Base-by-base conservation (phyloP, 1,284 basidiomycete genomes). In the Microbotryomycetes sp. region DNA sequence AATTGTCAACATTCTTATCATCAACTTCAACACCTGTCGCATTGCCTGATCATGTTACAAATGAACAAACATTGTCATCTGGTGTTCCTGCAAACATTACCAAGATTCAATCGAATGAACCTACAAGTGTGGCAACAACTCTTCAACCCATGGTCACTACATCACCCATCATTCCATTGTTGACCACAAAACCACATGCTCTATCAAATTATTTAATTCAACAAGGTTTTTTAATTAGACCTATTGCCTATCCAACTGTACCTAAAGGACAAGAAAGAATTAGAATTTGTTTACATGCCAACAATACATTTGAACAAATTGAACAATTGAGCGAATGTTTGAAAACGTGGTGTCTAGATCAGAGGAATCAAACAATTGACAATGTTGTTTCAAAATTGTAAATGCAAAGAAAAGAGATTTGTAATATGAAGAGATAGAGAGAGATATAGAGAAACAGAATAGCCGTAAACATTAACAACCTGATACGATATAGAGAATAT, bases 181-280 rank as follows among this genome's bases (percentile, higher is more conserved):
- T 93, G 63, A 92, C 90, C 0, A 78, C 84, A 1, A 79, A 82
- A 15, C 87, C 92, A 0, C 86, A 84, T 0, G 80, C 82, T 0
- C 81, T 93, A 25, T 85, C 89, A 0, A 79, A 81, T 1, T 80
- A 84, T 71, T 83, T 92, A 26, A 80, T 81, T 49, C 71, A 75
- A 12, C 78, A 79, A 7, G 84, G 85, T 0, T 78, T 87, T 71
- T 83, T 87, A 68, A 87, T 86, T 0, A 83, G 88, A 3, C 86
- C 89, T 0, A 92, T 93, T 57, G 85, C 84, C 22, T 75, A 76
- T 59, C 76, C 76, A 4, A 92, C 89, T 0, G 90, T 93, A 0
- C 88, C 89, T 0, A 85, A 84, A 64, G 89, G 88, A 12, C 81
- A 82, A 59, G 87, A 91, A 57, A 82, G 90, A n/a, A 84, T 93